Base-by-base conservation (phyloP, 1,284 basidiomycete species). In the Abortiporus biennis region DNA sequence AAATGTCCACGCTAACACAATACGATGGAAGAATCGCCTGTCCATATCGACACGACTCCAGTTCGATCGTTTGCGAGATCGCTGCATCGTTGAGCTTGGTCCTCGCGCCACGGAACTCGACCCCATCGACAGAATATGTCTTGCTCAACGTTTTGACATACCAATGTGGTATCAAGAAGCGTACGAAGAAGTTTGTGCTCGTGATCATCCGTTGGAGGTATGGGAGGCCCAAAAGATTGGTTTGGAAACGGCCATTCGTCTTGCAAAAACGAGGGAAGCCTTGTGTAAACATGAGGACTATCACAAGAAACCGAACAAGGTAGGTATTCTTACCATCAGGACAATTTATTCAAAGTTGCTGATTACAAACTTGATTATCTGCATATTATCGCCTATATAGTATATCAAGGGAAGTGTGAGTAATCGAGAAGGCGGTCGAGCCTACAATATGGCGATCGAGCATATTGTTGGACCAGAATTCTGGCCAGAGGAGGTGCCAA, bases 221-320 rank as follows among this genome's bases (percentile, higher is more conserved):
- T 12, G 19, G 35, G 35, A 36, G 19, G 35, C 35, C 9, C 19
- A 36, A 22, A 36, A 36, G 35, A 6, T 36, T 12, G 35, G 35
- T 17, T 6, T 36, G 8, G 13, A 6, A 12, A 21, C 19, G 4
- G 35, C 35, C 4, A 21, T 36, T 6, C 13, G 19, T 6, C 6
- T 36, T 16, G 35, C 35, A 6, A 36, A 36, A 22, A 22, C 12
- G 19, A 6, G 35, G 6, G 35, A 36, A 22, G 19, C 6, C n/a
- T n/a, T n/a, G n/a, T n/a, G n/a, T n/a, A n/a, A n/a, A n/a, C n/a
- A n/a, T n/a, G n/a, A n/a, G n/a, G n/a, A n/a, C n/a, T n/a, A n/a
- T n/a, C n/a, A n/a, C n/a, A n/a, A n/a, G n/a, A n/a, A n/a, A n/a
- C n/a, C n/a, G n/a, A n/a, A n/a, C n/a, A n/a, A n/a, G n/a, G n/a